Percentiles rank a stretch among this genome's conserved stretches.
Conservation (phyloP, 108 stramenopile genomes). For the Skeletonema costatum region DNA sequence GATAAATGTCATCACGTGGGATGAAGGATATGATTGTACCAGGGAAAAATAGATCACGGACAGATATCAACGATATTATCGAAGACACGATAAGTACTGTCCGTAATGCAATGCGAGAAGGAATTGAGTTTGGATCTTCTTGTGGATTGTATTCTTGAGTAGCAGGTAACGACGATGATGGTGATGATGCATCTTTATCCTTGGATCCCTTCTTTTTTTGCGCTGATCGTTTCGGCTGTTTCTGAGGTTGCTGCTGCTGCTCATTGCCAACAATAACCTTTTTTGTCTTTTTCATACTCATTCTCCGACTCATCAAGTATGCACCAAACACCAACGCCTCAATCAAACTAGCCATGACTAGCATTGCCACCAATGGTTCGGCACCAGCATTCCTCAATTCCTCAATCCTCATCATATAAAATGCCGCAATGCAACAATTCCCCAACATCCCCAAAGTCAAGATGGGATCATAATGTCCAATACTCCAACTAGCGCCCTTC, state of each 20-base stretch:
- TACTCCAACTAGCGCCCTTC: conserved; percentile 72
- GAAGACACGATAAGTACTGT: conserved; percentile 69
- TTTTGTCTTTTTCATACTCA: conserved; percentile 2
- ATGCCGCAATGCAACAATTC: conserved; percentile 54
- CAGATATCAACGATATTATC: conserved; percentile 59
- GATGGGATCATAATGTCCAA: conserved; percentile 77
- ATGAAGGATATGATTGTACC: conserved; percentile 71
- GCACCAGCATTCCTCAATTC: conserved; percentile 70
- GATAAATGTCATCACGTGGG: conserved; percentile 88
- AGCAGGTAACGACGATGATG: conserved; percentile 6
- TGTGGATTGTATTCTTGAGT: conserved; percentile 14
- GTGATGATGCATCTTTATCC: neutral
- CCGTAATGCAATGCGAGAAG: conserved; percentile 71
- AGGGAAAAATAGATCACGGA: conserved; percentile 80
- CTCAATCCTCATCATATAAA: conserved; percentile 59
- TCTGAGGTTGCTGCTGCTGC: neutral
- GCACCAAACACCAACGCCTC: conserved; percentile 68
- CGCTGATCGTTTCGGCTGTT: neutral
- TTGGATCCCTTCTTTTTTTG: neutral
- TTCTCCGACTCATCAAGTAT: conserved; percentile 45
- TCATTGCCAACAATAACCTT: neutral
- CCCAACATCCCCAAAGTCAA: conserved; percentile 56
- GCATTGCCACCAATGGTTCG: conserved; percentile 45
- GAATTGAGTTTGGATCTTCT: conserved; percentile 59
- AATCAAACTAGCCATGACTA: conserved; percentile 54